phyloP scores from a whole-genome alignment of 371 early-diverging fungal species.

The Mucor sp. region DNA sequence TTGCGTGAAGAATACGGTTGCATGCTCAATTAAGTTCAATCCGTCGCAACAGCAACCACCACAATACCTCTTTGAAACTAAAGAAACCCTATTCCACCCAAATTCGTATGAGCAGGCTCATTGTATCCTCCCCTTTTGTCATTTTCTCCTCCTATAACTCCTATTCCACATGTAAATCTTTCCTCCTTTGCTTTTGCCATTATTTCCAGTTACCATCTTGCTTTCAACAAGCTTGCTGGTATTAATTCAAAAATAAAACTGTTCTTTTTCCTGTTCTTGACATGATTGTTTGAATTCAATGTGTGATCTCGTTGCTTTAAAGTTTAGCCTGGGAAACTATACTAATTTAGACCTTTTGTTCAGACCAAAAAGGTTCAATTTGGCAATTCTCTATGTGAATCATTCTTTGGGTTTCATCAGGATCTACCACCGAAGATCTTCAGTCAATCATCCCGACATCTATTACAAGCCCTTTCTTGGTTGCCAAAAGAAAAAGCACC shows the following conservation, averaged over 20 bases:
- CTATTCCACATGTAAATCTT: neutral
- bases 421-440: neutral
- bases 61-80: neutral
- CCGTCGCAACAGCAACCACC: neutral
- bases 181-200: neutral
- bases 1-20: slow-evolving; percentile 23
- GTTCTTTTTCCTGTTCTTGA: neutral
- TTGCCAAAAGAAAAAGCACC: neutral
- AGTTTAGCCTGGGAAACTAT: neutral
- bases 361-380: neutral
- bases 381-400: neutral
- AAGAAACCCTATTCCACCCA: slow-evolving; percentile 1
- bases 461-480: neutral
- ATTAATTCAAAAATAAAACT: slow-evolving; percentile 1
- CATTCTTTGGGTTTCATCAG: neutral
- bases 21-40: slow-evolving; percentile 6
- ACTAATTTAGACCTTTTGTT: neutral
- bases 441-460: neutral
- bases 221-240: neutral
- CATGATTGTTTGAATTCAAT: neutral
- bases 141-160: neutral
- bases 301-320: neutral
- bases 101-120: slow-evolving; percentile 13
- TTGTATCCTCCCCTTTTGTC: neutral
- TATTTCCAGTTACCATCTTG: neutral